Evolutionary conservation across 352 stramenopile species (phyloP), one percentile per base, ranked within the genome.

Genomic region (Pythium apleroticum): DNA sequence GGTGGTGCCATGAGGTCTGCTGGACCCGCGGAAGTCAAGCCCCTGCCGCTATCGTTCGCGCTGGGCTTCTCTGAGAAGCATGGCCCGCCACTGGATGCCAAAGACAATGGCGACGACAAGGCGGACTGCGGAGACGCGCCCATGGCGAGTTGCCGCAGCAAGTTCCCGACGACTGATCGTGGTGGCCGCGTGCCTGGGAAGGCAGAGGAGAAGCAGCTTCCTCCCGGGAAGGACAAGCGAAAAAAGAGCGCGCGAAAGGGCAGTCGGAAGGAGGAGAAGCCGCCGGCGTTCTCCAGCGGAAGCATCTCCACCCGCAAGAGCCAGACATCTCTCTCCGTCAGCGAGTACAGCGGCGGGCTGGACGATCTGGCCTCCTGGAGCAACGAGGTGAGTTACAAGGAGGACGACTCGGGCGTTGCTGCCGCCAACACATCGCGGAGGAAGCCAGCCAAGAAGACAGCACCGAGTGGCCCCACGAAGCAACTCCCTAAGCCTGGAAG

Each of bases 191-290:
- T 69, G 17, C 52, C 65, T n/a, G 15, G 57, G 11, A 71, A 71
- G 30, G 65, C 65, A 24, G 65, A 71, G 46, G 65, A 71, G 0
- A 71, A 66, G 58, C 5, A 31, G 7, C 30, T 60, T 9, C 15
- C 52, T 14, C 28, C 30, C 35, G 49, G 24, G 7, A 71, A 66
- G 41, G 65, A 71, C 52, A 61, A 58, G 57, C 49, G 64, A 4
- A 66, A 66, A 35, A 72, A 72, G 54, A 65, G 52, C 19, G 54
- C 57, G 11, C 58, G 60, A 28, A 68, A 60, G 45, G 59, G 65
- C 12, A 57, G 35, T 24, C 52, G 60, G n/a, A 66, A 63, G 10
- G 52, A 62, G 4, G 64, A 71, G 27, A 66, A 62, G 49, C 53
- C 45, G 4, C 30, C 45, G 30, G 17, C 24, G 25, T 49, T 60